Conservation (phyloP, 352 stramenopile genomes). For the Globisporangium camurandrum region DNA sequence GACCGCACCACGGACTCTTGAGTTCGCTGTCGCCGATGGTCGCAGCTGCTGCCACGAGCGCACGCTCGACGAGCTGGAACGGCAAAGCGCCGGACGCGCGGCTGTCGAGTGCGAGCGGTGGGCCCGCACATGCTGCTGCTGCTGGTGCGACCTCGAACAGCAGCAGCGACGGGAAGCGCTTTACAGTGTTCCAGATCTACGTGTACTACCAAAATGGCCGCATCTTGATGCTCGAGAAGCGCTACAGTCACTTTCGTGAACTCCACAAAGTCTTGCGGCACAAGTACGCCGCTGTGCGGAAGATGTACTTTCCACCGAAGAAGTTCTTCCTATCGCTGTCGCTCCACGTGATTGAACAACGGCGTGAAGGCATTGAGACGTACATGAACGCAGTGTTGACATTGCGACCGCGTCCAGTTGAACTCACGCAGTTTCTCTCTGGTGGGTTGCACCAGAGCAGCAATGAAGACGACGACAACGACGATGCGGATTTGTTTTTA, state of each 20-base stretch:
- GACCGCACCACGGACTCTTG: conserved; percentile 13
- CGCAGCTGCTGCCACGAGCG: conserved; percentile 5
- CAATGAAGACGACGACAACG: conserved; percentile 61
- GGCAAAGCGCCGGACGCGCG: conserved; percentile 31
- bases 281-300: conserved; percentile 74
- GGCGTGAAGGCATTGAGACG: conserved; percentile 69
- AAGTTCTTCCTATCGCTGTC: conserved; percentile 86
- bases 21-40: conserved; percentile 28
- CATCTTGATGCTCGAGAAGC: conserved; percentile 58
- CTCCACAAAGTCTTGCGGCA: conserved; percentile 72
- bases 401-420: conserved; percentile 48
- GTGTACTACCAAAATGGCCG: conserved; percentile 68
- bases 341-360: conserved; percentile 81
- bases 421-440: conserved; percentile 66
- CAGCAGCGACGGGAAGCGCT: conserved; percentile 39
- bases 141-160: conserved; percentile 7
- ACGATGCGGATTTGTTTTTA: conserved; percentile 39
- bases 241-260: conserved; percentile 80
- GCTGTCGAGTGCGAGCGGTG: conserved; percentile 3
- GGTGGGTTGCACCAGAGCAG: conserved; percentile 26
- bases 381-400: conserved; percentile 80
- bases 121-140: not conserved
- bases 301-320: conserved; percentile 81
- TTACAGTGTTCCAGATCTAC: conserved; percentile 72
- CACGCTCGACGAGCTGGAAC: conserved; percentile 42